A percentile compares a stretch with the other conserved stretches of the same genome.
phyloP scores from a whole-genome alignment of 768 basidiomycete genomes.

The Favolaschia claudopus region DNA sequence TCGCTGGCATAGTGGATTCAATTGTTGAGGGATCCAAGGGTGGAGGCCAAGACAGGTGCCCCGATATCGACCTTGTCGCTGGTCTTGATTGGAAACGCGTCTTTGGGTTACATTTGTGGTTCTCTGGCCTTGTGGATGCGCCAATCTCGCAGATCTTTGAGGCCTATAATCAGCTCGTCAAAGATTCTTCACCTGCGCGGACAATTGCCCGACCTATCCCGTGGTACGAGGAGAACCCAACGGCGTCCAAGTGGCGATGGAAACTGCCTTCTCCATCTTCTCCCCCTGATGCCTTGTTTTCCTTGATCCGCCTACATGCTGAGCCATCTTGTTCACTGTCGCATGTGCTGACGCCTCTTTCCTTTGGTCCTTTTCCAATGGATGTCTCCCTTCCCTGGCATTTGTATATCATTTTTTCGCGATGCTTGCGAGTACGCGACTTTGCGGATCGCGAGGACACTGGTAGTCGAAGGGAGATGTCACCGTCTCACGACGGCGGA shows the following conservation, averaged over 20 bases:
- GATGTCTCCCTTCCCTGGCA: slow-evolving; percentile 93
- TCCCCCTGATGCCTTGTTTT: slow-evolving; percentile 78
- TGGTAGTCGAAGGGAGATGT: slow-evolving; percentile 36
- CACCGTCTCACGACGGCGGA: slow-evolving; percentile 46
- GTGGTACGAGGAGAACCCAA: slow-evolving; percentile 55
- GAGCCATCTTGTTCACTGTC: slow-evolving; percentile 76
- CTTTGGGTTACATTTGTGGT: slow-evolving; percentile 93
- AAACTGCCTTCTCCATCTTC: slow-evolving; percentile 52
- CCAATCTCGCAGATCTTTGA: slow-evolving; percentile 74
- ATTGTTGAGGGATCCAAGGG: slow-evolving; percentile 62
- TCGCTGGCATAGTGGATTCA: slow-evolving; percentile 75
- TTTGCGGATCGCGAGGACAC: slow-evolving; percentile 81
- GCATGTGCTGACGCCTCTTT: slow-evolving; percentile 72
- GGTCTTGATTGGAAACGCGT: slow-evolving; percentile 94
- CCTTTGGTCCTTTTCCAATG: slow-evolving; percentile 76
- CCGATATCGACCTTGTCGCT: slow-evolving; percentile 68
- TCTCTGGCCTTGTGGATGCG: slow-evolving; percentile 72
- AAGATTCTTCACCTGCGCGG: slow-evolving; percentile 40
- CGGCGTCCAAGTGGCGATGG: slow-evolving; percentile 39
- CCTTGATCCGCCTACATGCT: slow-evolving; percentile 80
- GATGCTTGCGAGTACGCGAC: slow-evolving; percentile 84
- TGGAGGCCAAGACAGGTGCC: slow-evolving; percentile 55
- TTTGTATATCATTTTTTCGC: slow-evolving; percentile 85
- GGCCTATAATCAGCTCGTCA: slow-evolving; percentile 59
- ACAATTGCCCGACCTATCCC: slow-evolving; percentile 64